phyloP scores from a whole-genome alignment of 371 early-diverging fungal genomes.

The Synchytrium microbalum region DNA sequence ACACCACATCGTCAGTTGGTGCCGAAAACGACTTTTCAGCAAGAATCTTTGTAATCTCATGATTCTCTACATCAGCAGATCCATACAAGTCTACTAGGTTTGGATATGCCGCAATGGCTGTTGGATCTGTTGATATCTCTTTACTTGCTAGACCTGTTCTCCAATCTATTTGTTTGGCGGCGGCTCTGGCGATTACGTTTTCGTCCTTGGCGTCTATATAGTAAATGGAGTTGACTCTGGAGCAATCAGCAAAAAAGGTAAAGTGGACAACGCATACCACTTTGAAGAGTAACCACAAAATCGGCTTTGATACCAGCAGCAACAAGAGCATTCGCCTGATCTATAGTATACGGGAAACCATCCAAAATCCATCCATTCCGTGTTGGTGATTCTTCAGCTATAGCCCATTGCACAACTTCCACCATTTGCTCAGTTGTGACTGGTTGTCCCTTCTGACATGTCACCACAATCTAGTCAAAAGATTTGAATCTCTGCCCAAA shows the following conservation, averaged over 20 bases:
- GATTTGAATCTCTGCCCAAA: neutral
- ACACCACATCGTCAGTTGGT: neutral
- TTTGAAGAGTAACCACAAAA: conserved; percentile 15
- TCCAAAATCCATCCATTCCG: conserved; percentile 38
- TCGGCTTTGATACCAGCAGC: conserved; percentile 22
- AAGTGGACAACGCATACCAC: conserved; percentile 1
- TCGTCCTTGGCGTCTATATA: neutral
- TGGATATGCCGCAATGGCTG: conserved; percentile 32
- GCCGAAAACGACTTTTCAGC: neutral
- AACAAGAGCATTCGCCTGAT: conserved; percentile 32
- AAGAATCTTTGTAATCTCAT: neutral
- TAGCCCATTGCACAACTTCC: conserved; percentile 8
- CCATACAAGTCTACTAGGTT: conserved; percentile 6
- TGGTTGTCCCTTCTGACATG: conserved; percentile 7
- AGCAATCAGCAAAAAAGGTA: neutral
- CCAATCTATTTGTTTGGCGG: conserved; percentile 14
- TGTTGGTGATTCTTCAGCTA: neutral
- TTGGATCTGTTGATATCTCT: conserved; percentile 3
- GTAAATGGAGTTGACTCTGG: neutral
- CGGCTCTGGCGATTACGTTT: conserved; percentile 8
- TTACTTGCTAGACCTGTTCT: neutral
- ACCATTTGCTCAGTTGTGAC: conserved; percentile 10
- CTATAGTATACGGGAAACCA: conserved; percentile 37
- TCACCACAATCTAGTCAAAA: conserved; percentile 2
- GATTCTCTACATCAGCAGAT: neutral